Conservation (phyloP, 345 rosid genomes). For the Citrus glauca region DNA sequence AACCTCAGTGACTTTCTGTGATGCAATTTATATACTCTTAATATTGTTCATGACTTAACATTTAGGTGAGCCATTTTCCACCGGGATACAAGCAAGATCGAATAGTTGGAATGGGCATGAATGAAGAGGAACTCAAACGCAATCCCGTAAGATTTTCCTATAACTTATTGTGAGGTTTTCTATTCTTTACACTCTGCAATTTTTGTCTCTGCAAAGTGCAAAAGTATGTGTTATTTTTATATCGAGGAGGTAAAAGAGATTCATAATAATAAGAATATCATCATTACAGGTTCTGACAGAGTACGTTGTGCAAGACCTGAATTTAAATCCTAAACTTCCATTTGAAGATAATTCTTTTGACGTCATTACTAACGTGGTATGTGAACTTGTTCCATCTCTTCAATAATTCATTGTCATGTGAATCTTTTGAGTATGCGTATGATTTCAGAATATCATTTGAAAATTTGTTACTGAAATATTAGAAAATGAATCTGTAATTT, state of each 20-base stretch:
- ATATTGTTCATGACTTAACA: not conserved
- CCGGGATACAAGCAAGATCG: slow-evolving; percentile 81
- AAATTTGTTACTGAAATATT: not conserved
- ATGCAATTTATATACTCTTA: slow-evolving; percentile 1
- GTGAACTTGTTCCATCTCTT: slow-evolving; percentile 9
- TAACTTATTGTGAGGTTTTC: not conserved
- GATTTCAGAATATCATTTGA: not conserved
- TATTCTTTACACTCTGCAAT: not conserved
- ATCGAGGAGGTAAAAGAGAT: not conserved
- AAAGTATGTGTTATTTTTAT: not conserved
- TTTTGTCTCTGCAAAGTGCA: not conserved
- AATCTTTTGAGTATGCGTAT: not conserved
- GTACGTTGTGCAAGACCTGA: slow-evolving; percentile 79
- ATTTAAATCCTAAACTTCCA: slow-evolving; percentile 67
- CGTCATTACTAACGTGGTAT: slow-evolving; percentile 80
- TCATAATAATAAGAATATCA: not conserved
- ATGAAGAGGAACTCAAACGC: slow-evolving; percentile 76
- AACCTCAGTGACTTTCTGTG: not conserved
- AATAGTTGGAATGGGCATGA: slow-evolving; percentile 80
- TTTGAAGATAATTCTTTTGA: slow-evolving; percentile 83
- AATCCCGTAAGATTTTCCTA: slow-evolving; percentile 47
- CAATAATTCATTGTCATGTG: not conserved
- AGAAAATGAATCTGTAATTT: not conserved
- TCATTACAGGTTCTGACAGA: slow-evolving; percentile 62
- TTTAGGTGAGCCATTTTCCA: slow-evolving; percentile 91